These are phyloP conservation scores for Luvunga scandens DNA, from an alignment of 345 rosid genomes.

Conservation along the genomic window DNA sequence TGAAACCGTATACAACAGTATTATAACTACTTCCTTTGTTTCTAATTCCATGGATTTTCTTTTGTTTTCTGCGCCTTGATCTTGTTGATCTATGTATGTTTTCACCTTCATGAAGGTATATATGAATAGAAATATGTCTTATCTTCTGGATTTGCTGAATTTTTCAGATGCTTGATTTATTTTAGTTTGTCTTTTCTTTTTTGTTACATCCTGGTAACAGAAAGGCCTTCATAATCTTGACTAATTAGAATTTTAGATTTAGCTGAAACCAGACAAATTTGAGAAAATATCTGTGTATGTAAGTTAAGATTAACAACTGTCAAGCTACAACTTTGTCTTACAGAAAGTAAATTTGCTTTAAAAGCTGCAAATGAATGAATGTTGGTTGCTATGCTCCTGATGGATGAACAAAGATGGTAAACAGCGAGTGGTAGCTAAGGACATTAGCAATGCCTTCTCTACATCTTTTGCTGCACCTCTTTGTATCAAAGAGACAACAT, in stretches of 20 bases:
- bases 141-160: neutral
- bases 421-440: neutral
- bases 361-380: neutral
- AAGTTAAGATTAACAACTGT: neutral
- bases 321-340: neutral
- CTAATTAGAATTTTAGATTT: neutral
- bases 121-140: neutral
- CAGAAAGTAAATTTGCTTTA: neutral
- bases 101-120: neutral
- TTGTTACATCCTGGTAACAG: neutral
- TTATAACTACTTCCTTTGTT: neutral
- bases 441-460: slow-evolving; percentile 12
- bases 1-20: no score
- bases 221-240: neutral
- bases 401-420: neutral
- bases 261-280: neutral
- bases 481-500: neutral
- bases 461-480: neutral
- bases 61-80: neutral
- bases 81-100: neutral
- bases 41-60: neutral
- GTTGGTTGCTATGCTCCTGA: neutral
- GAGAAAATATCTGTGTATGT: neutral
- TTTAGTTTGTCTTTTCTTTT: neutral
- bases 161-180: neutral